Evolutionary conservation across 1,284 basidiomycete species (phyloP), one percentile per base, ranked within the genome.

Genomic region (Ustilago bromivora): DNA sequence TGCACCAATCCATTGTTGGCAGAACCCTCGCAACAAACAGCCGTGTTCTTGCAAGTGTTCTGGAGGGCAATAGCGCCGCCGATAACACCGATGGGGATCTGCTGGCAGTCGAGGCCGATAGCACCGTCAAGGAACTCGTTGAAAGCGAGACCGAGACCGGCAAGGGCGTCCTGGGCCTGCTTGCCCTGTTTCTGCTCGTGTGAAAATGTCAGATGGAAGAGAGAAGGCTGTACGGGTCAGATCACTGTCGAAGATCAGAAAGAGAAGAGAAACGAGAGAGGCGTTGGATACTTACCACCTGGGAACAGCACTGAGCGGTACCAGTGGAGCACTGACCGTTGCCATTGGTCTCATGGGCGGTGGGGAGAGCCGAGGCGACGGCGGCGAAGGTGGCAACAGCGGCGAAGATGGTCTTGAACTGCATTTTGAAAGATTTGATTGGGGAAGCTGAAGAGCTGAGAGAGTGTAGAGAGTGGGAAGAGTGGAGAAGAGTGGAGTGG

Each of bases 391-490:
- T 62, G 69, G 72, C 69, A 36, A 76, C 61, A 59, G 64, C 47
- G 57, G 66, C 73, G 62, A 80, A 70, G 75, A 79, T 71, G 69
- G 76, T 75, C 63, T 75, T 72, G 79, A 80, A 80, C 74, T 80
- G 75, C 79, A 80, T 80, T 71, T 80, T 80, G 68, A 74, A 56
- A 34, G 47, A 62, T 32, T 41, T n/a, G 36, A 23, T 15, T 61
- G 54, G 61, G 41, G 34, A 63, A 79, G 77, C 66, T 61, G 68
- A 67, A 73, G 56, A 71, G 72, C 66, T 64, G 62, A 74, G 62
- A 72, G 66, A 65, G 65, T 60, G 61, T 59, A 38, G 43, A 49
- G 57, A 49, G 43, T 31, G 31, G 60, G 56, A 59, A 71, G 63
- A 71, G 66, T 61, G 66, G 66, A 63, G 68, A 58, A 72, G 75